Evolutionary conservation across 2,329 filamentous ascomycete genomes (phyloP), one percentile per base, ranked within the genome.

Genomic region (Xylaria sp.): DNA sequence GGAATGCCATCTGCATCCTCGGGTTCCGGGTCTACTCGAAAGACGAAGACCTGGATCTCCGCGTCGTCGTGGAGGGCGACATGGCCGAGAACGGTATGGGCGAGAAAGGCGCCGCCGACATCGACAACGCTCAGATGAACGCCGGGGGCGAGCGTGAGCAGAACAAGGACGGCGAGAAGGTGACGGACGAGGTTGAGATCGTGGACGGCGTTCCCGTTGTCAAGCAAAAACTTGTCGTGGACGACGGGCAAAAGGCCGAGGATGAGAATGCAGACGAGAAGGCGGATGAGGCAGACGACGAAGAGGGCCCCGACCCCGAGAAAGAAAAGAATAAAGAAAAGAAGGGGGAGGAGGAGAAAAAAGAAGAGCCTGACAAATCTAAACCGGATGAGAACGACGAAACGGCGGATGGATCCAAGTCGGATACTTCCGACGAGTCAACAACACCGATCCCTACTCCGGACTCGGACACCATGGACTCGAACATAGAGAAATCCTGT

Each of bases 51-150:
- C 71, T 85, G 2, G 76, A 82, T 66, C 68, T 84, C n/a, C 74
- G 76, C 37, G 77, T 82, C 11, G 79, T 84, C 18, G 77, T 84
- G 69, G 81, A 84, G 63, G 80, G 80, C 38, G 74, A 78, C 60
- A 72, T 83, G 2, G 70, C 76, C 22, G 80, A 84, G 64, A 77
- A 74, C 38, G 81, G 81, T 52, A 84, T 84, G 79, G 81, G 81
- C 40, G 76, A 78, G 60, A 81, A 82, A 67, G 81, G 81, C 8
- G 75, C 77, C 6, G 76, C 75, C 2, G 81, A 84, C 49, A 73
- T 84, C 13, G 81, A 84, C 60, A 80, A 84, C 48, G 82, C 79
- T 5, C 80, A 83, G 66, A 74, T 75, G 52, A 84, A 84, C 48
- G 81, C 80, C 0, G 78, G 76, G 2, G 81, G 81, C 9, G 72